phyloP scores from a whole-genome alignment of 2,329 filamentous ascomycete genomes.

The Colletotrichum caudatum region DNA sequence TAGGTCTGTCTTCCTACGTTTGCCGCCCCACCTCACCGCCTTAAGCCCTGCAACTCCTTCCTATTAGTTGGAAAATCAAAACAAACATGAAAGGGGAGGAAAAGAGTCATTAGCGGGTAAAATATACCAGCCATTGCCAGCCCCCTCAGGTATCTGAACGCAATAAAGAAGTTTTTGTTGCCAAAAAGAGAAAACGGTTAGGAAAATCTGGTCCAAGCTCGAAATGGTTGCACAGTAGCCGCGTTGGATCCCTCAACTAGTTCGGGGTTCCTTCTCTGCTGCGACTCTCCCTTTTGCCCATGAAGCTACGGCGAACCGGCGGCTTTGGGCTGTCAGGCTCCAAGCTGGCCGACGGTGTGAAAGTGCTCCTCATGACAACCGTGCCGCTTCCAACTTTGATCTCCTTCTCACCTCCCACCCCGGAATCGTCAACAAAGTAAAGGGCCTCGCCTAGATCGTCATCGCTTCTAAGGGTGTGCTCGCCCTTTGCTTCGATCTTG shows the following conservation, averaged over 20 bases:
- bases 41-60: constrained; percentile 21
- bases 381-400: constrained; percentile 79
- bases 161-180: constrained; percentile 27
- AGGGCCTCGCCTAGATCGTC: constrained; percentile 84
- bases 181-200: constrained; percentile 15
- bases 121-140: constrained; percentile 11
- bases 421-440: constrained; percentile 92
- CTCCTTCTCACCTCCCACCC: constrained; percentile 75
- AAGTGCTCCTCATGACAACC: constrained; percentile 80
- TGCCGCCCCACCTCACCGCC: constrained; percentile 13
- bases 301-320: constrained; percentile 64
- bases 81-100: neutral
- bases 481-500: constrained; percentile 86
- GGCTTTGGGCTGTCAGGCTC: constrained; percentile 61
- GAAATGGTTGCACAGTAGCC: neutral
- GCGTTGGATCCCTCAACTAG: constrained; percentile 6
- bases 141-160: constrained; percentile 36
- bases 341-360: constrained; percentile 61
- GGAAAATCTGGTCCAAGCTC: neutral
- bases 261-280: constrained; percentile 55
- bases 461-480: constrained; percentile 86
- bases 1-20: constrained; percentile 12
- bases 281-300: constrained; percentile 67
- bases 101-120: constrained; percentile 18
- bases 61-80: constrained; percentile 1